Evolutionary conservation across 2,329 filamentous ascomycete species (phyloP), one percentile per base, ranked within the genome.

Genomic region (Stachybotrys chlorohalonatus): DNA sequence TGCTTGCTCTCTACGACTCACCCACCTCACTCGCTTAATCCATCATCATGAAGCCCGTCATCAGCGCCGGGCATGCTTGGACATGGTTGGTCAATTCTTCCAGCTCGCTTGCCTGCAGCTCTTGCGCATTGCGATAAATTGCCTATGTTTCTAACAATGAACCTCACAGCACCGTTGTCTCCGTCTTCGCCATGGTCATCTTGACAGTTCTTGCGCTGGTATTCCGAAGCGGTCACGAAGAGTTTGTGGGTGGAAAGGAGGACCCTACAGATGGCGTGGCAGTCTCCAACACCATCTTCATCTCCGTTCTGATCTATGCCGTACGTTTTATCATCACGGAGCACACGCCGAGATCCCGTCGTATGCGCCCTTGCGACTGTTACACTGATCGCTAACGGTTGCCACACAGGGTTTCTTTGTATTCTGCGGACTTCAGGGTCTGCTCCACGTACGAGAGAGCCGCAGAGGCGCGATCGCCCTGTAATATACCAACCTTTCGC

Each of bases 21-120:
- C n/a, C 47, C 36, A 55, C 55, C 9, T 24, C 24, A 24, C 24
- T 24, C 24, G 24, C 24, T 24, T 31, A 50, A 8, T 17, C 49
- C 56, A 55, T 72, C 77, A 83, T 66, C 68, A 96, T 96, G 92
- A 96, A 96, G 86, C 92, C 93, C 63, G 79, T 97, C 69, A 89
- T 97, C 64, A 88, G 90, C 68, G 86, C 90, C 62, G 82, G 92
- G 76, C 92, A 95, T 76, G 93, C 92, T 67, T 96, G 92, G 91
- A 90, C 86, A 77, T 96, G 92, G 92, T 96, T 78, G 68, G 84
- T 71, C 56, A 57, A 59, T 55, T 51, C 60, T n/a, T 48, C 47
- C 8, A 48, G 36, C 13, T 42, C 3, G 13, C 36, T 13, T 5
- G 36, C 9, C 9, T 13, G 9, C 36, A 42, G 36, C 13, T 13